phyloP scores from a whole-genome alignment of 768 basidiomycete genomes.

The Lanmaoa rubissima region DNA sequence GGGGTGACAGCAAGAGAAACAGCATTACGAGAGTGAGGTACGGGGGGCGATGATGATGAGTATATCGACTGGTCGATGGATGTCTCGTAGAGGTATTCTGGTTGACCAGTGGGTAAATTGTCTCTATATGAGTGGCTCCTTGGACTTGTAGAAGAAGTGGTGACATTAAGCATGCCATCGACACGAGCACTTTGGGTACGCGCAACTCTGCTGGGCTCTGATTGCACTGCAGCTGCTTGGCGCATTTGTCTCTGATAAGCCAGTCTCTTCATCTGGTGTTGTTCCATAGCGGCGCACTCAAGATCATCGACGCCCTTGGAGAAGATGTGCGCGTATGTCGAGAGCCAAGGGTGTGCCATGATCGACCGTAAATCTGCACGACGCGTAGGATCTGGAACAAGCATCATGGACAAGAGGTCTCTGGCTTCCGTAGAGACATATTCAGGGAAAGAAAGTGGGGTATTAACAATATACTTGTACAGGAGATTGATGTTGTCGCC shows the following conservation, averaged over 20 bases:
- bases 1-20: constrained; percentile 43
- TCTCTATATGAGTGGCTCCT: constrained; percentile 49
- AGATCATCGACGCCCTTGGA: constrained; percentile 72
- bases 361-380: constrained; percentile 75
- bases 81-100: constrained; percentile 75
- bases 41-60: constrained; percentile 34
- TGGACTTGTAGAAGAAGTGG: constrained; percentile 33
- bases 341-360: constrained; percentile 89
- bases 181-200: constrained; percentile 58
- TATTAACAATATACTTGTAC: constrained; percentile 98
- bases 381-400: constrained; percentile 84
- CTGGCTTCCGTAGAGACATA: constrained; percentile 84
- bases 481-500: constrained; percentile 99
- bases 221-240: constrained; percentile 39
- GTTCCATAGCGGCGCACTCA: constrained; percentile 77
- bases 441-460: constrained; percentile 94
- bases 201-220: constrained; percentile 33
- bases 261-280: constrained; percentile 79
- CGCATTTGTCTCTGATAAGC: constrained; percentile 83
- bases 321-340: constrained; percentile 49
- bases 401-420: constrained; percentile 85
- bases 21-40: constrained; percentile 39
- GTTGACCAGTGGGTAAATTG: constrained; percentile 45
- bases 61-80: constrained; percentile 56
- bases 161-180: constrained; percentile 39